Base-by-base conservation (phyloP, 1,284 basidiomycete genomes). In the Rhodotorula sp. region DNA sequence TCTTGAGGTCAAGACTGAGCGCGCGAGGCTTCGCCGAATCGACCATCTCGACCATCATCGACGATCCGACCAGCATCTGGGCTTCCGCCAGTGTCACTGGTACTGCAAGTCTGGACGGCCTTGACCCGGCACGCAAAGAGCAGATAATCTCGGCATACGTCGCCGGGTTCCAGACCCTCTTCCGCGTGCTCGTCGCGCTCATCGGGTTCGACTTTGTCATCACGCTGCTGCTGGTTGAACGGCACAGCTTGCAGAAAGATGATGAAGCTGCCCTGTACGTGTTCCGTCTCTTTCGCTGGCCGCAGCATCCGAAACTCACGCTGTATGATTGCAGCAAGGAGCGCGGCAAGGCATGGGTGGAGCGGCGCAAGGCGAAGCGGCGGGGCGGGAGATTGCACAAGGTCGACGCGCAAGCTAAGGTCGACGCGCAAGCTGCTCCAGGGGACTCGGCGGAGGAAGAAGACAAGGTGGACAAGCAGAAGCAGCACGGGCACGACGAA, bases 141-240 rank as follows among this genome's bases (percentile, higher is more conserved):
- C 79, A 80, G 46, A 84, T 88, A 52, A 81, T 90, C 41, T 76
- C 80, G 2, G 88, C 87, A 1, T 90, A 88, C 78, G 85, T 83
- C 41, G 77, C 77, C 19, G 89, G 88, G 0, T 88, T 90, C 80
- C 80, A 84, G 50, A 79, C 81, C 7, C 81, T 90, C 12, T 90
- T 90, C 80, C 55, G 75, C 23, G 70, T 81, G 44, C 49, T 80
- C n/a, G 76, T 75, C 4, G 77, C 74, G 9, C 59, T 80, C 4
- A 74, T 79, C 27, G 77, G 64, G 1, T 21, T 62, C 34, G 71
- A 73, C 27, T 65, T 66, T 34, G 34, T 55, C n/a, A 55, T 70
- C 3, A n/a, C 64, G 23, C 4, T 50, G 34, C 53, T 85, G 25
- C 84, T 88, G 82, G 88, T 89, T 74, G 83, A 84, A 61, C 86